phyloP scores from a whole-genome alignment of 495 filamentous ascomycete species.

The Beverwykella pulmonaria region DNA sequence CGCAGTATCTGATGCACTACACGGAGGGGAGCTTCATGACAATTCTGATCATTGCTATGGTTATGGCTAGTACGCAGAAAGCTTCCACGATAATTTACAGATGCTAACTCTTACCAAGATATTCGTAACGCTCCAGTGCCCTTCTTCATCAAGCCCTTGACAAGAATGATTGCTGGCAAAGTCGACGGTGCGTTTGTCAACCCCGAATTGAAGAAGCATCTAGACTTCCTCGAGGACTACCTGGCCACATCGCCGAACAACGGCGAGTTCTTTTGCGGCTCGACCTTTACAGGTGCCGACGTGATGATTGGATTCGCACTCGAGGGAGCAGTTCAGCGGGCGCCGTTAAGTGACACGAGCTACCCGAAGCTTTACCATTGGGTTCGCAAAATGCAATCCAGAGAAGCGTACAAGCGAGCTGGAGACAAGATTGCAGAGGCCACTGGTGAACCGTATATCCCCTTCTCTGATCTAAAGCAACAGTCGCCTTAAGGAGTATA shows the following conservation, averaged over 20 bases:
- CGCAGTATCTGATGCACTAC: constrained; percentile 74
- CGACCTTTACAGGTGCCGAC: constrained; percentile 74
- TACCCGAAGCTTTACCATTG: constrained; percentile 68
- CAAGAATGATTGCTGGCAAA: constrained; percentile 62
- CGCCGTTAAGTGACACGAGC: constrained; percentile 53
- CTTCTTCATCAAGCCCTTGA: constrained; percentile 85
- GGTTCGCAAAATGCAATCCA: constrained; percentile 60
- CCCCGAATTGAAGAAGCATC: constrained; percentile 65
- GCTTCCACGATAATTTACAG: background rate
- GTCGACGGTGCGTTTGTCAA: constrained; percentile 63
- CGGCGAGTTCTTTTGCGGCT: constrained; percentile 72
- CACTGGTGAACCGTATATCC: constrained; percentile 41
- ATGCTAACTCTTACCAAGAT: constrained; percentile 43
- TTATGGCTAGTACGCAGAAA: constrained; percentile 58
- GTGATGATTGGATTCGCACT: constrained; percentile 79
- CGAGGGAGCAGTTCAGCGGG: constrained; percentile 52
- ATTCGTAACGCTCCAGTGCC: constrained; percentile 69
- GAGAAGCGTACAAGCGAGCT: constrained; percentile 65
- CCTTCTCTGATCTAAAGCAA: constrained; percentile 15
- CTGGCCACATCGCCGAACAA: constrained; percentile 64
- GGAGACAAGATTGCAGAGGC: constrained; percentile 42
- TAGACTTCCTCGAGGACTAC: constrained; percentile 73
- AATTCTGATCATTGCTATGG: constrained; percentile 60
- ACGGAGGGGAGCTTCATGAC: constrained; percentile 79
- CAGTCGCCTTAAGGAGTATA: background rate